Evolutionary conservation across 2,329 filamentous ascomycete genomes (phyloP).

Genomic region (Tricladium varicosporioides): DNA sequence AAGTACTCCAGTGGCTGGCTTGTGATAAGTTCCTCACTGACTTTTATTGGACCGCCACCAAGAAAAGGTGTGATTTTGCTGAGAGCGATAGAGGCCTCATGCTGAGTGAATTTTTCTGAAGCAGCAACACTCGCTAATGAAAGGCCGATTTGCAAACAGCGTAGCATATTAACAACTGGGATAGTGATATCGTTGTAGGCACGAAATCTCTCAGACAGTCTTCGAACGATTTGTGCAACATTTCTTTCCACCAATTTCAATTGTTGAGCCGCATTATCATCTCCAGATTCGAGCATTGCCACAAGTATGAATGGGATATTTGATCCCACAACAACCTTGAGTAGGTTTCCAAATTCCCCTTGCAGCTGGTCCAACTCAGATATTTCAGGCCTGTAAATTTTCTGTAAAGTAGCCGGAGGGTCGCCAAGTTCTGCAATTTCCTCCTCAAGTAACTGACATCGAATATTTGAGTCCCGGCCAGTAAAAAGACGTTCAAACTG

Average conservation of each 20-base stretch:
- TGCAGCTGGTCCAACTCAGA: conserved; percentile 73
- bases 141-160: conserved; percentile 74
- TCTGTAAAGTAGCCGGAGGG: conserved; percentile 60
- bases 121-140: conserved; percentile 48
- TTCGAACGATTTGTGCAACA: conserved; percentile 65
- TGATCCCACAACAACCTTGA: conserved; percentile 45
- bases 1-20: conserved; percentile 47
- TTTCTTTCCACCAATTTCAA: conserved; percentile 48
- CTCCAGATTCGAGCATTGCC: conserved; percentile 19
- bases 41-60: conserved; percentile 37
- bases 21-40: conserved; percentile 16
- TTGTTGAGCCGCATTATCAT: conserved; percentile 43
- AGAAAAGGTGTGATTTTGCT: conserved; percentile 54
- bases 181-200: conserved; percentile 83
- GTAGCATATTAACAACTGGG: conserved; percentile 75
- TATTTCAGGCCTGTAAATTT: conserved; percentile 67
- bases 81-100: conserved; percentile 31
- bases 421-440: conserved; percentile 64
- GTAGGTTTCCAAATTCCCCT: conserved; percentile 75
- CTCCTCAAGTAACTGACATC: conserved; percentile 59
- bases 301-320: conserved; percentile 17
- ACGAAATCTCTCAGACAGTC: conserved; percentile 68
- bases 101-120: conserved; percentile 8
- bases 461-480: conserved; percentile 65
- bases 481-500: conserved; percentile 67